These are phyloP conservation scores for Rhodamnia rubescens DNA, from an alignment of 345 rosid species.

Conservation along the genomic window DNA sequence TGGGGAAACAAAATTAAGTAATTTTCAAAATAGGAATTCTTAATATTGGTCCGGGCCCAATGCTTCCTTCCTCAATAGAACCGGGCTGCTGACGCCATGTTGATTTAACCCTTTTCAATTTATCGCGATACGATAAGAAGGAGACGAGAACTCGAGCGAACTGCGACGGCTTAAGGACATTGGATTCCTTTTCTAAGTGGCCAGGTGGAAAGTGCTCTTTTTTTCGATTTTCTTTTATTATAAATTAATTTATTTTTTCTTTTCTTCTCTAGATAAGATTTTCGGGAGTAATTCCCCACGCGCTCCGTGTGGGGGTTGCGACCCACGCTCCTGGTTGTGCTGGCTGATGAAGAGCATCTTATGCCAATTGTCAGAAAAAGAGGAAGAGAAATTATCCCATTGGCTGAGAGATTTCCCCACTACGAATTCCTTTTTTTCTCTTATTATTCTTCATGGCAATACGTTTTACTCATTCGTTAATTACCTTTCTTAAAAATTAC, in stretches of 20 bases:
- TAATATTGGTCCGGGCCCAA: neutral
- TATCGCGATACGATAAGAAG: neutral
- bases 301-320: neutral
- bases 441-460: neutral
- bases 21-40: neutral
- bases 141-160: neutral
- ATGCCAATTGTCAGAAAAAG: neutral
- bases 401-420: neutral
- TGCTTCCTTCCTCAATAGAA: neutral
- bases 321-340: neutral
- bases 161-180: neutral
- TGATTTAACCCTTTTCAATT: neutral
- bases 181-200: constrained; percentile 1
- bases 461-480: no score
- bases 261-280: neutral
- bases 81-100: neutral
- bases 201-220: constrained; percentile 3
- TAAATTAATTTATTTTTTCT: neutral
- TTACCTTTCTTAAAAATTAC: neutral
- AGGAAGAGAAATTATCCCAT: neutral
- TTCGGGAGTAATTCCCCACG: neutral
- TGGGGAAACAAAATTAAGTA: neutral
- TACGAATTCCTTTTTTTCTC: neutral
- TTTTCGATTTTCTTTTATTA: neutral
- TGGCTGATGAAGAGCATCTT: neutral